phyloP scores from a whole-genome alignment of 129 eudicot species.

The Flaveria sonorensis region DNA sequence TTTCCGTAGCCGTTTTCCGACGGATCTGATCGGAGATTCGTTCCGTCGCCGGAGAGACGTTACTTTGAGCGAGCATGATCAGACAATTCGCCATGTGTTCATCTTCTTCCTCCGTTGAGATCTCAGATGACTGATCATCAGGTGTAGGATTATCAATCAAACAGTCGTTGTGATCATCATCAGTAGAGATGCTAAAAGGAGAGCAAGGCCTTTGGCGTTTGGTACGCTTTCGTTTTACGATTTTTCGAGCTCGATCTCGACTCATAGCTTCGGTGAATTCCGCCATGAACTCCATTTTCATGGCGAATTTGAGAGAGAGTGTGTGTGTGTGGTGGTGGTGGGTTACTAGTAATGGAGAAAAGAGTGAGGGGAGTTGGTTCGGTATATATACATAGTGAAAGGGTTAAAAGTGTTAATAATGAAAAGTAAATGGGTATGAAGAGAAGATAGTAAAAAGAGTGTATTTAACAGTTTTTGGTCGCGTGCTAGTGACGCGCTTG shows the following conservation, averaged over 20 bases:
- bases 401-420: slow-evolving; percentile 32
- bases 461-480: slow-evolving; percentile 25
- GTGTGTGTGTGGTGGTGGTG: slow-evolving; percentile 17
- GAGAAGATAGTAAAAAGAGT: slow-evolving; percentile 25
- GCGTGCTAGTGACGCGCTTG: slow-evolving; percentile 35
- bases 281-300: slow-evolving; percentile 50
- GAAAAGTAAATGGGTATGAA: slow-evolving; percentile 21
- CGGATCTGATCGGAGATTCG: slow-evolving; percentile 13
- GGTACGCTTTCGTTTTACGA: slow-evolving; percentile 62
- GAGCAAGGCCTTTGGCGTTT: slow-evolving; percentile 56
- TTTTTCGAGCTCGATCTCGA: slow-evolving; percentile 32
- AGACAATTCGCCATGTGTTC: slow-evolving; percentile 86
- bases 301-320: slow-evolving; percentile 12
- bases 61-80: slow-evolving; percentile 70
- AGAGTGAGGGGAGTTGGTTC: slow-evolving; percentile 26
- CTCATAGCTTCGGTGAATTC: slow-evolving; percentile 40
- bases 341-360: neutral
- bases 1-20: slow-evolving; percentile 28
- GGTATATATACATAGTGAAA: slow-evolving; percentile 40
- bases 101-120: slow-evolving; percentile 53
- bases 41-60: neutral
- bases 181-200: neutral
- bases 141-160: slow-evolving; percentile 20
- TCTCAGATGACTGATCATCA: slow-evolving; percentile 30
- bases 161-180: slow-evolving; percentile 16